Evolutionary conservation across 148 eudicot genomes (phyloP).

Genomic region (Silene conica): DNA sequence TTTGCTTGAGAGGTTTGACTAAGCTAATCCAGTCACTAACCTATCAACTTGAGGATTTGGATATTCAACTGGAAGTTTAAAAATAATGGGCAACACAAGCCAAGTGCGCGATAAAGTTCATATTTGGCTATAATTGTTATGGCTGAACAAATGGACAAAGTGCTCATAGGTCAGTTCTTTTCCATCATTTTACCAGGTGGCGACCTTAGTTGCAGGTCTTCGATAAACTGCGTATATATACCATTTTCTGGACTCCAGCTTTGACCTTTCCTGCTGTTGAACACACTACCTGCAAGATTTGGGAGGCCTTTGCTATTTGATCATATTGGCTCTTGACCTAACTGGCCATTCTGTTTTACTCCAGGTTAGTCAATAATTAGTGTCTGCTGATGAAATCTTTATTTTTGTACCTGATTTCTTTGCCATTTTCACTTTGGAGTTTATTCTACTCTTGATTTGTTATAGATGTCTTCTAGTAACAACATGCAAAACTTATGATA

Average conservation of each 20-base stretch:
- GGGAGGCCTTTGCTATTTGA: neutral
- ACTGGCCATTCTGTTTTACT: neutral
- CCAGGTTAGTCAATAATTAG: neutral
- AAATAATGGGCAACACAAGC: neutral
- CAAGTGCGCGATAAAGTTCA: neutral
- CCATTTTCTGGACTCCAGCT: neutral
- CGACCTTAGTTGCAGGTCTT: neutral
- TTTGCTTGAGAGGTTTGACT: constrained; percentile 42
- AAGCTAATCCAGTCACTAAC: constrained; percentile 24
- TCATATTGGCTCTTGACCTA: neutral
- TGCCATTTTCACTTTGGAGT: neutral
- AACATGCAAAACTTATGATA: neutral
- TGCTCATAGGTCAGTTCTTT: too few species aligned
- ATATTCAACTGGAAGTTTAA: constrained; percentile 22
- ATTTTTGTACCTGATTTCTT: neutral
- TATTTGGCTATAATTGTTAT: neutral
- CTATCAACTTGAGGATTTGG: constrained; percentile 26
- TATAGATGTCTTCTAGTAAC: neutral
- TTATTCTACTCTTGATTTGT: neutral
- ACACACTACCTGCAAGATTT: neutral
- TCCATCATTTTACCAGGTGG: neutral
- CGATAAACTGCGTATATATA: too few species aligned
- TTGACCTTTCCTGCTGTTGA: neutral
- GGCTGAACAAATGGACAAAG: too few species aligned
- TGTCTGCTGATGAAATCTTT: neutral